Evolutionary conservation across 2,329 filamentous ascomycete genomes (phyloP), one percentile per base, ranked within the genome.

Genomic region (Monosporascus sp.): DNA sequence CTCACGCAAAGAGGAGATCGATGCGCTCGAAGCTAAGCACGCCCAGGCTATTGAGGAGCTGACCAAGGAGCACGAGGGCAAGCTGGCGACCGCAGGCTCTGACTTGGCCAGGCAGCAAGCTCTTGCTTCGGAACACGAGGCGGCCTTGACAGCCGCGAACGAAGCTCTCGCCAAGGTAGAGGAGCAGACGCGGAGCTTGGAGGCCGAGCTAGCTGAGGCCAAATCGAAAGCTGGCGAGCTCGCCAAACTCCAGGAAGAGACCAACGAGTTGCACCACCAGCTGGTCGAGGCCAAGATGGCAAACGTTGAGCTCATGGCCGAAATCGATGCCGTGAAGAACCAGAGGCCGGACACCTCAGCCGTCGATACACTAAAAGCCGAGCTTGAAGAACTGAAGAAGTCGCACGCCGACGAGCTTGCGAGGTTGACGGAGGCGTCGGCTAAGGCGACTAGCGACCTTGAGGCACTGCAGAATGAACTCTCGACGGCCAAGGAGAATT

Each of bases 211-310:
- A 28, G 63, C 60, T 2, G 59, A 68, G 14, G 58, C 64, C 26
- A 73, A 77, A 58, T 57, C 60, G 38, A 62, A 59, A 52, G 54
- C 50, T 18, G 70, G 72, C 37, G 69, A 74, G 20, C 68, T 81
- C 17, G 68, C 65, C 50, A 76, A 77, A 63, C 65, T 73, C 2
- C 70, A 79, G 57, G 68, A 71, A 28, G 81, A 84, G 59, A 65
- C 74, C 35, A 73, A 76, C 57, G 72, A 76, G 24, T 66, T 84
- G 57, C 74, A 76, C 52, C 77, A 78, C 60, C 74, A 79, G 60
- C 77, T 85, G 43, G 81, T 79, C 2, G 73, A 78, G 48, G 79
- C 80, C 58, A 84, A 84, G 73, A 82, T 84, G 72, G 78, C 78
- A 52, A 81, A 81, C 55, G 78, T 81, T 55, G 79, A 78, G 53